Base-by-base conservation (phyloP, 345 rosid genomes). In the Hirschfeldia incana region DNA sequence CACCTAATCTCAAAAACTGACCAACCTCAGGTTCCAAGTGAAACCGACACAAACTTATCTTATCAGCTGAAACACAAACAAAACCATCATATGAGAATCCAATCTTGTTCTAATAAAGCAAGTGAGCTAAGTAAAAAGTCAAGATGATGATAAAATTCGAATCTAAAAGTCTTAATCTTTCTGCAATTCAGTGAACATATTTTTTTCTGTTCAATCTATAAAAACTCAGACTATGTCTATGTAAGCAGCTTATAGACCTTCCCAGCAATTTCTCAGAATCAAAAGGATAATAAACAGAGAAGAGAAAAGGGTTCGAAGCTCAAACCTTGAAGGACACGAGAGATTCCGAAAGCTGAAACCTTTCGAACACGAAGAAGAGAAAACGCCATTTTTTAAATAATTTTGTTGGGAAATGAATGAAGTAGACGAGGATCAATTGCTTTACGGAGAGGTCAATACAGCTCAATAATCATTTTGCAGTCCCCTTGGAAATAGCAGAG, bases 291-390 rank as follows among this genome's bases (percentile, higher is more conserved):
- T 4, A 65, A 76, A 0, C 8, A 65, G 69, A 17, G 21, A 16
- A 8, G 70, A 77, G 8, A 7, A 12, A 46, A 46, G 58, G 69
- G 57, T 6, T 64, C 0, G 68, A 83, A 70, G 53, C 0, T 68
- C 78, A 32, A 82, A 94, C 97, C 97, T 77, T 81, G 82, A 71
- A 87, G 71, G 77, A 86, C 6, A 76, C 84, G 78, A 70, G 88
- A 74, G 82, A 83, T 21, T n/a, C 86, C 88, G 13, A 84, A 83
- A 83, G 88, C 65, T 77, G 91, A 72, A 79, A 78, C 84, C 83
- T 86, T 88, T 77, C 87, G 89, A 16, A 66, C 81, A 33, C 87
- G 85, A 83, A 86, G 84, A 64, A 88, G 82, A 51, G 79, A 83
- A 85, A 80, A 78, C 32, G 85, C 87, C 97, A 92, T 80, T 85